Evolutionary conservation across 2,329 filamentous ascomycete genomes (phyloP), one percentile per base, ranked within the genome.

Genomic region (Calonectria leucothoes): DNA sequence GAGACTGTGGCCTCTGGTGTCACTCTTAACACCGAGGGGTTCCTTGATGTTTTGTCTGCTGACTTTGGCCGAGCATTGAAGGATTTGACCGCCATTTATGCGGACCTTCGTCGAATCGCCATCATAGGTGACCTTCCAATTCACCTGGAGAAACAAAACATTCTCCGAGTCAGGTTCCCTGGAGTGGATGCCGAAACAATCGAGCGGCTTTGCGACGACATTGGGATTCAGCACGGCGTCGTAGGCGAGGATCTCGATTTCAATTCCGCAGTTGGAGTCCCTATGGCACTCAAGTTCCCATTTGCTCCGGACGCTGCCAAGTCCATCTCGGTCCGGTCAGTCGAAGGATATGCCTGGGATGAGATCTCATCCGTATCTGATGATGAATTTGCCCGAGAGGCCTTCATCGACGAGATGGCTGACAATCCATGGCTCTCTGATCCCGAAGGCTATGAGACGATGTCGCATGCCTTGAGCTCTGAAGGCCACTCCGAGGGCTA

Each of bases 11-110:
- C 84, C 33, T 86, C 88, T 23, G 83, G 86, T 69, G 87, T 93
- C 52, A 94, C 92, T 35, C 89, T 98, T 77, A 94, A 96, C 87
- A 93, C 93, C 42, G 92, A 96, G 57, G 95, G 94, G 55, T 93
- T 98, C 79, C 89, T 98, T 77, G 94, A 98, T 77, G 89, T 95
- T 35, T 91, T 99, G 11, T 95, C 95, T 25, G 91, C 93, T 55
- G 97, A 99, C 85, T 98, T 99, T 83, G 93, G 94, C 2, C 93
- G 95, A 66, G 93, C 95, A 1, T 86, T 98, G 73, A 94, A 96
- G 84, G 96, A 98, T 77, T 89, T 98, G 23, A 92, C 94, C 3
- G 91, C 92, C 7, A 90, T 96, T 1, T 90, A 97, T 80, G 93
- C 93, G 65, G 97, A 99, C 80, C 88, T 99, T 8, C 94, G 94